phyloP scores from a whole-genome alignment of 2,329 filamentous ascomycete genomes.

The Fusarium torreyae region DNA sequence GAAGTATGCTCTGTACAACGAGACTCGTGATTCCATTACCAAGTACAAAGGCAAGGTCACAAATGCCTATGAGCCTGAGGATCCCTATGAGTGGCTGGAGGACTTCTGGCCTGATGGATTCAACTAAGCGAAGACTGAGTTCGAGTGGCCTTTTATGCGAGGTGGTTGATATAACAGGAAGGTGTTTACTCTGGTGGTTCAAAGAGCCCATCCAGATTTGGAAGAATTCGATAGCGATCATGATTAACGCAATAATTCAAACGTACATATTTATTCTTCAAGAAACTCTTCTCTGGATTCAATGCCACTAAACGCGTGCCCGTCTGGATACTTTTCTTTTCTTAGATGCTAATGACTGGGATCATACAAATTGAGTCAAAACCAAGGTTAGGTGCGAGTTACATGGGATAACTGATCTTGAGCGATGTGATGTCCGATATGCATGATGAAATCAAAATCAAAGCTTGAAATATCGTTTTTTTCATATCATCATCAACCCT shows the following conservation, averaged over 20 bases:
- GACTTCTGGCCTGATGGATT: constrained; percentile 62
- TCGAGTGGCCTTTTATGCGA: neutral
- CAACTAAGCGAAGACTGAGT: constrained; percentile 13
- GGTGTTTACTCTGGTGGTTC: neutral
- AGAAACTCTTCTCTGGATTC: no score
- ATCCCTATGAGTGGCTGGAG: constrained; percentile 68
- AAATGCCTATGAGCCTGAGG: constrained; percentile 47
- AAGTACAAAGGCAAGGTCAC: constrained; percentile 46
- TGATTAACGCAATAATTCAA: neutral
- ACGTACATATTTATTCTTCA: neutral
- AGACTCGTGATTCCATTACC: constrained; percentile 47
- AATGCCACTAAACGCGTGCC: no score
- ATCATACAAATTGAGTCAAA: no score
- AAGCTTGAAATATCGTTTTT: no score
- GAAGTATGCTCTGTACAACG: constrained; percentile 50
- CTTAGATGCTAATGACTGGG: no score
- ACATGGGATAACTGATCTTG: no score
- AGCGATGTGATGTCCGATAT: no score
- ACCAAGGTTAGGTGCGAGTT: no score
- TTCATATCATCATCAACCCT: no score
- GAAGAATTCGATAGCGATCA: neutral
- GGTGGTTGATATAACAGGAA: neutral
- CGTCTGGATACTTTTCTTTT: no score
- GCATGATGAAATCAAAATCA: no score
- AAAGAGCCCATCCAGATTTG: neutral